Evolutionary conservation across 345 rosid species (phyloP), one percentile per base, ranked within the genome.

Genomic region (Hirschfeldia incana): DNA sequence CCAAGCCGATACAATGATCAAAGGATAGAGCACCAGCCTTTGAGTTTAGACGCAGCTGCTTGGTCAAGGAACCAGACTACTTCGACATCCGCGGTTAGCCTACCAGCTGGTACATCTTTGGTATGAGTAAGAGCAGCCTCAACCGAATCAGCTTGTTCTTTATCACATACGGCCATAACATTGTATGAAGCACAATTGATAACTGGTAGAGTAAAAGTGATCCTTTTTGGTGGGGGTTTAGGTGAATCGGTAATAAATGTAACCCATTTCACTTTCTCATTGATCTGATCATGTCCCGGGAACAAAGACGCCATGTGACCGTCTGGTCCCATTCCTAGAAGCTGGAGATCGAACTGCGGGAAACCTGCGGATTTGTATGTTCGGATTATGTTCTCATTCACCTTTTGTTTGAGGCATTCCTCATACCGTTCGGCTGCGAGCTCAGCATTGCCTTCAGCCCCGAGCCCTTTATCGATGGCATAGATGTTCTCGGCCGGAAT

Each of bases 251-350:
- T 83, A n/a, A 94, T 84, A 84, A 12, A 85, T 72, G 97, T 84
- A 58, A 89, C 91, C 98, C 97, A 94, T 80, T 85, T 94, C 78
- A 85, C 72, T 4, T 79, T 87, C 79, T 88, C 97, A 3, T 81
- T 83, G 63, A 86, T 64, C 3, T 92, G 88, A n/a, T 84, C 78
- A 80, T 92, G 94, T 44, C 94, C 90, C 0, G 96, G 98, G 76
- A 94, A 90, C 5, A 90, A 80, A 28, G 97, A 90, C 21, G 97
- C 98, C 65, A 94, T 86, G 12, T 89, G 97, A 49, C 97, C 97
- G 76, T 93, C 97, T 0, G 94, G 97, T 28, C 98, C 95, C 90
- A 91, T 87, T 21, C 98, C 97, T 4, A 93, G 85, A 77, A 93
- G 94, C 83, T 87, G 84, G 65, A 90, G 89, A 80, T 94, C 94